Evolutionary conservation across 2,329 filamentous ascomycete species (phyloP), one percentile per base, ranked within the genome.

Genomic region (Magnaporthiopsis rhizophila): DNA sequence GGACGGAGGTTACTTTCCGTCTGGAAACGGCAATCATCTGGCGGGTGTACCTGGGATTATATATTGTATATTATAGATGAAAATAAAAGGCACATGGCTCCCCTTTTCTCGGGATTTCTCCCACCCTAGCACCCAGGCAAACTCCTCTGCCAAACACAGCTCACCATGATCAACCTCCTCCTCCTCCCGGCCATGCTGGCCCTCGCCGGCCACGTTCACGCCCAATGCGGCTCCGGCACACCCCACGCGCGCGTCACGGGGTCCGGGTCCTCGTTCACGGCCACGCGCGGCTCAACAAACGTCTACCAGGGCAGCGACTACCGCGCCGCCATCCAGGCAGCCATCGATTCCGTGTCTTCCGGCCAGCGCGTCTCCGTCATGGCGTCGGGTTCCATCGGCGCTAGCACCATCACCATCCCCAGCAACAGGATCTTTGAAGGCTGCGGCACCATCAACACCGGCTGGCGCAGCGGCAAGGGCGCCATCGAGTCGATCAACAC

Each of bases 391-490:
- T 82, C 80, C 58, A 83, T 85, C 63, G 83, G 82, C 36, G 77
- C 80, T n/a, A 77, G 69, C 68, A 84, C 80, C 50, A 80, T 85
- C 69, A 77, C 72, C 30, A 78, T 86, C 66, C 68, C 70, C 45
- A 80, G 78, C 69, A 82, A 83, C 64, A 84, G 83, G 72, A 85
- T 75, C 58, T 85, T 86, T 61, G 83, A 86, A 67, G 83, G 81
- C 38, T 86, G 83, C 70, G 83, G 83, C 58, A 84, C 82, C 59
- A 83, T 86, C 71, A 76, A 85, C 65, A 76, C 75, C 0, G 78
- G 69, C 30, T 72, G 70, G 64, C 76, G 72, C 5, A 68, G 70
- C 50, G 82, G 80, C 1, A 78, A 77, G 26, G 83, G 83, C 24
- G 81, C 83, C 59, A 85, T 86, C 61, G 83, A 86, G 71, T 78